Base-by-base conservation (phyloP, 2,329 filamentous ascomycete species). In the Neonectria punicea region DNA sequence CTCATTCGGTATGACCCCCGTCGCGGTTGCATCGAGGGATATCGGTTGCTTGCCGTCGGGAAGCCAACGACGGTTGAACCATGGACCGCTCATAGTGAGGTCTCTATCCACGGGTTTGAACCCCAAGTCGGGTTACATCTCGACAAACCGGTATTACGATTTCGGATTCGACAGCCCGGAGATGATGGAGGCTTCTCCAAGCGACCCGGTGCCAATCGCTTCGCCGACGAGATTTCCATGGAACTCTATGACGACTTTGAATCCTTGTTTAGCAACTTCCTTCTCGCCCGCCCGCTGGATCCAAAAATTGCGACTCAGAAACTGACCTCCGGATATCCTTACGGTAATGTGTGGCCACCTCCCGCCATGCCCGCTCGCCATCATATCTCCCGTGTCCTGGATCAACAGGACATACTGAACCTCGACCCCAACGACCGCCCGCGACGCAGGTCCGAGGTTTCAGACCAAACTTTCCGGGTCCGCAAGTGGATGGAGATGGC, bases 21-120 rank as follows among this genome's bases (percentile, higher is more conserved):
- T 4, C 84, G 88, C 47, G 92, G 90, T 16, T 90, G 89, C 71
- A 97, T 98, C 61, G 92, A 96, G 79, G 93, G 89, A 3, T 93
- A 94, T 75, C 87, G 90, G 16, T 81, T 98, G 16, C 81, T 94
- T 4, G 93, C 92, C 2, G 86, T 89, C 57, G 85, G 89, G 57
- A 81, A 81, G 1, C 77, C 80, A 25, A 84, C 87, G 7, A 82
- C 81, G 2, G 85, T 89, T 56, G 82, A 89, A 66, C 79, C 84
- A 4, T 97, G 92, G 92, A 80, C 87, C 53, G 85, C 85, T 64
- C 86, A 94, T 63, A 80, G 80, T 13, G 81, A 88, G 18, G 90
- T 93, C 16, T 84, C 91, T 34, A 90, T 97, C 36, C 88, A 93
- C 70, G 84, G 86, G 0, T 97, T 97, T 74, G 80, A 90, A 25